A percentile compares a stretch with the other conserved stretches of the same genome.
Evolutionary conservation across 306 rosid genomes (phyloP).

Genomic region (Dryas alaskensis): DNA sequence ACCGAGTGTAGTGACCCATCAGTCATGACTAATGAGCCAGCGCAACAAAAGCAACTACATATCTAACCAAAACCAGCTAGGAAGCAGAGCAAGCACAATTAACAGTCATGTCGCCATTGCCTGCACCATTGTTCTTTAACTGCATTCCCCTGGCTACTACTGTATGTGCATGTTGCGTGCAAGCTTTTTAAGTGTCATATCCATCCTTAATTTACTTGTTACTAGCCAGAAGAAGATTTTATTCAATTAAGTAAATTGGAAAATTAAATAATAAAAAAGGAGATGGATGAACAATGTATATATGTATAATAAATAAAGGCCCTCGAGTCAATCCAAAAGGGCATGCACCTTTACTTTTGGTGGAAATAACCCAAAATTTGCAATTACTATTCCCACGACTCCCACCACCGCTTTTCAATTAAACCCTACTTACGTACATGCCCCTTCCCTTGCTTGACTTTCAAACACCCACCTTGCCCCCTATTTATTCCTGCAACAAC

Average conservation of each 20-base stretch:
- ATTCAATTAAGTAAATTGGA: too few species aligned
- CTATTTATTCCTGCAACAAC: slow-evolving; percentile 84
- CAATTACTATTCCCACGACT: slow-evolving; percentile 58
- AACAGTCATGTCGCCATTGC: neutral
- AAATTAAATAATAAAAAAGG: too few species aligned
- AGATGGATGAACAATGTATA: too few species aligned
- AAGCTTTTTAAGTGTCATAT: slow-evolving; percentile 22
- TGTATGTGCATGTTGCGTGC: slow-evolving; percentile 25
- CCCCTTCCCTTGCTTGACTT: slow-evolving; percentile 53
- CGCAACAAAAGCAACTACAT: too few species aligned
- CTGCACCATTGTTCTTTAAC: neutral
- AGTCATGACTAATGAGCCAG: too few species aligned
- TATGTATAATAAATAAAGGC: slow-evolving; percentile 44
- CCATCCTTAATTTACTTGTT: neutral
- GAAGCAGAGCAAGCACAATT: neutral
- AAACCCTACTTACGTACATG: slow-evolving; percentile 31
- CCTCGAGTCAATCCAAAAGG: slow-evolving; percentile 97
- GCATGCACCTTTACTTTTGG: slow-evolving; percentile 27
- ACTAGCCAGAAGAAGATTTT: too few species aligned
- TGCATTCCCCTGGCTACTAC: slow-evolving; percentile 13
- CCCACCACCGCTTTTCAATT: slow-evolving; percentile 79
- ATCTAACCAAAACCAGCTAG: neutral
- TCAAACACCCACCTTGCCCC: slow-evolving; percentile 41
- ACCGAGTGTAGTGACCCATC: neutral
- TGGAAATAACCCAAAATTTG: slow-evolving; percentile 45